These are phyloP conservation scores for Tolypocladium cylindrosporum DNA, from an alignment of 2,329 filamentous ascomycete genomes.

Conservation along the genomic window DNA sequence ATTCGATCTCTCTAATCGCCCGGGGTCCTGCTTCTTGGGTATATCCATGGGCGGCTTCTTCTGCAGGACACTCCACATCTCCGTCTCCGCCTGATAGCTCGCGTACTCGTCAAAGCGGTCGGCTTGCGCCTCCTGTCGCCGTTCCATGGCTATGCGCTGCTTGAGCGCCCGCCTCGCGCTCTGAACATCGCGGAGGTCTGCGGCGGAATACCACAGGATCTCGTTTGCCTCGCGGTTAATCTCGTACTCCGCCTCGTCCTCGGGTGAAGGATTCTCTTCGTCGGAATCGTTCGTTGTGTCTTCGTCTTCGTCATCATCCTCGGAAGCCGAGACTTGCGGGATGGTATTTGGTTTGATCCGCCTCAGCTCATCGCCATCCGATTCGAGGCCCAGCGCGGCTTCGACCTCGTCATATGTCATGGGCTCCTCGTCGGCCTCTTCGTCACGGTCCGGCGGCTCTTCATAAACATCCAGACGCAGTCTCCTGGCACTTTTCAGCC, in stretches of 20 bases:
- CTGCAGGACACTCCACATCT: conserved; percentile 35
- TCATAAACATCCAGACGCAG: conserved; percentile 37
- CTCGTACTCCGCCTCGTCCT: conserved; percentile 17
- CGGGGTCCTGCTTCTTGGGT: conserved; percentile 19
- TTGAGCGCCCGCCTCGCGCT: conserved; percentile 25
- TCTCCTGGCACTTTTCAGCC: conserved; percentile 38
- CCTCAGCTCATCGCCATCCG: conserved; percentile 4
- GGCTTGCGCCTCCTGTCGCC: conserved; percentile 32
- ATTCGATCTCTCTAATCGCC: conserved; percentile 15
- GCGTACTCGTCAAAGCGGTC: conserved; percentile 29
- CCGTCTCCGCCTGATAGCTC: conserved; percentile 29
- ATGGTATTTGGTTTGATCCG: conserved; percentile 1
- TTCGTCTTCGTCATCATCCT: conserved; percentile 9
- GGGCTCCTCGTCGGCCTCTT: conserved; percentile 14
- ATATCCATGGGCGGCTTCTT: conserved; percentile 24
- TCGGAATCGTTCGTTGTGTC: conserved; percentile 5
- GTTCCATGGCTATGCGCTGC: conserved; percentile 29
- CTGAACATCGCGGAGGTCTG: conserved; percentile 26
- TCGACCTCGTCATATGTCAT: conserved; percentile 37
- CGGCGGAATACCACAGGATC: conserved; percentile 28
- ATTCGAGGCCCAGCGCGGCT: conserved; percentile 15
- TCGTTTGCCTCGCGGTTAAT: conserved; percentile 31
- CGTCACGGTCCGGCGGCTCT: conserved; percentile 16
- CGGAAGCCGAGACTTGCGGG: conserved; percentile 1
- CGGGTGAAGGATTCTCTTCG: conserved; percentile 7